A percentile compares a stretch with the other conserved stretches of the same genome.
phyloP scores from a whole-genome alignment of 1,139 yeast species.

The Pichia cactophila region DNA sequence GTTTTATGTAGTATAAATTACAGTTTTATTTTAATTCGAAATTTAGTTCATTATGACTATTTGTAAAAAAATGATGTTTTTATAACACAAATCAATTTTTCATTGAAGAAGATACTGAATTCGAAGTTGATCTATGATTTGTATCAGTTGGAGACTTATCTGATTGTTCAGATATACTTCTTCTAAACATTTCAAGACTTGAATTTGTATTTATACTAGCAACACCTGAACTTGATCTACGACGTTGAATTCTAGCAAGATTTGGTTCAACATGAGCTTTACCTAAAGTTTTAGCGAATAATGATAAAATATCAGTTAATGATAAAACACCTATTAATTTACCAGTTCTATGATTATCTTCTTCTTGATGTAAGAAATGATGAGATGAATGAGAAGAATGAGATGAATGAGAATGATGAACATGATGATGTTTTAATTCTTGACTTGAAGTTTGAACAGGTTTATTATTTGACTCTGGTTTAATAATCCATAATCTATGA shows the following conservation, averaged over 20 bases:
- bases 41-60: too few species aligned
- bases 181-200: slow-evolving; percentile 30
- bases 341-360: slow-evolving; percentile 43
- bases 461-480: slow-evolving; percentile 32
- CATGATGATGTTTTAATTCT: not conserved
- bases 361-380: slow-evolving; percentile 5
- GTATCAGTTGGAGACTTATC: not conserved
- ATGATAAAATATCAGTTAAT: slow-evolving; percentile 76
- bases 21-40: too few species aligned
- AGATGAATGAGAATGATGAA: slow-evolving; percentile 9
- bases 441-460: slow-evolving; percentile 7
- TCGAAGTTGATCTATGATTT: not conserved
- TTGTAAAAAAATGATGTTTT: too few species aligned
- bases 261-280: slow-evolving; percentile 64
- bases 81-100: not conserved
- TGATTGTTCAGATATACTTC: slow-evolving; percentile 21
- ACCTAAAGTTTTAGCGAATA: slow-evolving; percentile 68
- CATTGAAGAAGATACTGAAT: not conserved
- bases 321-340: slow-evolving; percentile 85
- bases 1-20: too few species aligned
- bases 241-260: slow-evolving; percentile 79
- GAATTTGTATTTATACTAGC: slow-evolving; percentile 26
- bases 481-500: slow-evolving; percentile 91
- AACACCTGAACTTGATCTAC: slow-evolving; percentile 49
- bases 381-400: slow-evolving; percentile 6